Conservation (phyloP, 2,329 filamentous ascomycete species). For the Nothomitra cinnamomea region DNA sequence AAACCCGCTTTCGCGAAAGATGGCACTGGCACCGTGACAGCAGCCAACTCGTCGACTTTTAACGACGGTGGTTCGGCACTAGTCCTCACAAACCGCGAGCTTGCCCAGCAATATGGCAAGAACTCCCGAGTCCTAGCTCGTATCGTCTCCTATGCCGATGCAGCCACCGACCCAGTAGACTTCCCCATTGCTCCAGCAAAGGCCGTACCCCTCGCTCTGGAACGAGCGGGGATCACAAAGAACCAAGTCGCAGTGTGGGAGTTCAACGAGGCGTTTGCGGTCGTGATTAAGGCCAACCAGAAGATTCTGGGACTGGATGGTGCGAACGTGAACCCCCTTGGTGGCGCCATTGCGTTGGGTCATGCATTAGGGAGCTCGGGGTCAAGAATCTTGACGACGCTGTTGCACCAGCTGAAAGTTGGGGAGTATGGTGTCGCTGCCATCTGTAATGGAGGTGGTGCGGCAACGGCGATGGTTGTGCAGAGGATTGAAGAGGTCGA, state of each 20-base stretch:
- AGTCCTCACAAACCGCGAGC: slow-evolving; percentile 63
- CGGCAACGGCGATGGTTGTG: slow-evolving; percentile 79
- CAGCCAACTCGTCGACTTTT: slow-evolving; percentile 83
- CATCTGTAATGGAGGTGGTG: slow-evolving; percentile 93
- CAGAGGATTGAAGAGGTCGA: slow-evolving; percentile 50
- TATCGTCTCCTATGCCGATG: slow-evolving; percentile 75
- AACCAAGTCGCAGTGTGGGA: slow-evolving; percentile 92
- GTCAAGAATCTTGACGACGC: slow-evolving; percentile 72
- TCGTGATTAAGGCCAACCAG: slow-evolving; percentile 85
- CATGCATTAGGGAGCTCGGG: slow-evolving; percentile 90
- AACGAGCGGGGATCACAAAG: slow-evolving; percentile 77
- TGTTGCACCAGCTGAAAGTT: slow-evolving; percentile 79
- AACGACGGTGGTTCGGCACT: slow-evolving; percentile 90
- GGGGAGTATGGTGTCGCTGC: slow-evolving; percentile 91
- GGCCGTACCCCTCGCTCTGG: slow-evolving; percentile 76
- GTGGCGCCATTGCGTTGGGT: slow-evolving; percentile 80
- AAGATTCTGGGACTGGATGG: slow-evolving; percentile 70
- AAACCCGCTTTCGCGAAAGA: slow-evolving; percentile 84
- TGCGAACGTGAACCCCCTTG: slow-evolving; percentile 71
- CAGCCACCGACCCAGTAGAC: slow-evolving; percentile 77
- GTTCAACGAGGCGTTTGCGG: slow-evolving; percentile 96
- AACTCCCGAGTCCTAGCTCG: slow-evolving; percentile 71
- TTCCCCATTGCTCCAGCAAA: slow-evolving; percentile 88
- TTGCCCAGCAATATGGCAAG: slow-evolving; percentile 64
- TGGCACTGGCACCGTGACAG: slow-evolving; percentile 78